Percentiles rank a stretch among this genome's conserved stretches.
Conservation (phyloP, 2,329 filamentous ascomycete genomes). For the Phaeosphaeriaceae sp. region DNA sequence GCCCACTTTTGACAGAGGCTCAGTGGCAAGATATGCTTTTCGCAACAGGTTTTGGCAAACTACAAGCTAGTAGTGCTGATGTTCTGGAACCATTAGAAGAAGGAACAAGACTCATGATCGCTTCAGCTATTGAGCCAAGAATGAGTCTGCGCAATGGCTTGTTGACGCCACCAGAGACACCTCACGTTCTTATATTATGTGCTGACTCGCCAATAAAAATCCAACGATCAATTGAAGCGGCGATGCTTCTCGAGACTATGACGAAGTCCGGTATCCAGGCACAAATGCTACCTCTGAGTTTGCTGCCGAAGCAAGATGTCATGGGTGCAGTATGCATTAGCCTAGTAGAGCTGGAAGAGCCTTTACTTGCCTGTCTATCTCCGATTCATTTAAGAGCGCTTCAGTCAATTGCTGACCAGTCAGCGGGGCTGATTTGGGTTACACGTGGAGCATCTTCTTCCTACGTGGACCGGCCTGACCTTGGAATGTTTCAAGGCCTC, state of each 20-base stretch:
- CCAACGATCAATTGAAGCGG: slow-evolving; percentile 11
- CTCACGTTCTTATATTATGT: slow-evolving; percentile 12
- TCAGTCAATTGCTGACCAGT: slow-evolving; percentile 12
- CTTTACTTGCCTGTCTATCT: slow-evolving; percentile 8
- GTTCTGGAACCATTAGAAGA: slow-evolving; percentile 16
- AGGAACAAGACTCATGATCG: slow-evolving; percentile 20
- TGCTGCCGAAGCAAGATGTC: slow-evolving; percentile 7
- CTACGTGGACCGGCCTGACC: slow-evolving; percentile 14
- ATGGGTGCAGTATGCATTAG: slow-evolving; percentile 13
- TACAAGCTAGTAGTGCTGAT: slow-evolving; percentile 19
- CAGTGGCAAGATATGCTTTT: slow-evolving; percentile 45
- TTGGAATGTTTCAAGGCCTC: slow-evolving; percentile 17
- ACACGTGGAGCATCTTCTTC: slow-evolving; percentile 21
- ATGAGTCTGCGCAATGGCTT: slow-evolving; percentile 5
- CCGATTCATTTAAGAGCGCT: slow-evolving; percentile 9
- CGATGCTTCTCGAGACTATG: slow-evolving; percentile 8
- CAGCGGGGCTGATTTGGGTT: slow-evolving; percentile 25
- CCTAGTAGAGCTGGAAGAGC: slow-evolving; percentile 19
- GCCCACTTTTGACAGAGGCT: slow-evolving; percentile 37
- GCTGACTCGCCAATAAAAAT: slow-evolving; percentile 12
- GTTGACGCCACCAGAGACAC: slow-evolving; percentile 7
- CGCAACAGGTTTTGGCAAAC: slow-evolving; percentile 39
- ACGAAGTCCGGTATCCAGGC: slow-evolving; percentile 8
- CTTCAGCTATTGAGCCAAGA: slow-evolving; percentile 13
- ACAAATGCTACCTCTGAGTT: slow-evolving; percentile 9